phyloP scores from a whole-genome alignment of 108 stramenopile species.

The Skeletonema tropicum region DNA sequence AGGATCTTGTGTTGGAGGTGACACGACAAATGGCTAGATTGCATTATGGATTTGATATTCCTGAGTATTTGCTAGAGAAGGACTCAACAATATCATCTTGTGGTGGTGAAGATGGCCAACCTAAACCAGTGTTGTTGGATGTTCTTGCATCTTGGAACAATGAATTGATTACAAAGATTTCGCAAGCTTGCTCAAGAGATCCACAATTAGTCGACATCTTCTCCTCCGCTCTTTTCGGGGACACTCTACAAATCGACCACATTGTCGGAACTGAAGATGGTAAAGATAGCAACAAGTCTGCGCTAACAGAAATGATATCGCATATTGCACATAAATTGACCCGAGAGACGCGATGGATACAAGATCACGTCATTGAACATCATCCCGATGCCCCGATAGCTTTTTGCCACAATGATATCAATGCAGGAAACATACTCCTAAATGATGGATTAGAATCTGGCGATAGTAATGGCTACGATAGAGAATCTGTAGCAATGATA shows the following conservation, averaged over 20 bases:
- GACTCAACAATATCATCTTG: too few species aligned
- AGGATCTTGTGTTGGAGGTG: constrained; percentile 47
- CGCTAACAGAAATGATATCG: constrained; percentile 17
- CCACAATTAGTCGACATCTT: constrained; percentile 14
- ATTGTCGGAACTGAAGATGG: constrained; percentile 18
- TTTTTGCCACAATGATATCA: constrained; percentile 92
- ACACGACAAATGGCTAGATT: constrained; percentile 63
- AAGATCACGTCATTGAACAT: not conserved
- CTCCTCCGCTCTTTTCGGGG: constrained; percentile 6
- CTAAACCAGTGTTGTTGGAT: constrained; percentile 49
- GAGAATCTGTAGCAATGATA: constrained; percentile 62
- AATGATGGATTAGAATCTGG: constrained; percentile 15
- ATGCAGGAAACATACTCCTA: constrained; percentile 76
- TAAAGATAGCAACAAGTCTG: constrained; percentile 14
- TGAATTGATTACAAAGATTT: constrained; percentile 29
- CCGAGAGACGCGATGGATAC: constrained; percentile 31
- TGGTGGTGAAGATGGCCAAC: not conserved
- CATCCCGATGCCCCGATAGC: constrained; percentile 43
- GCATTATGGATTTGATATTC: constrained; percentile 63
- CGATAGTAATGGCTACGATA: constrained; percentile 1
- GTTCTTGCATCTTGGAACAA: constrained; percentile 60
- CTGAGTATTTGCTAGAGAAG: constrained; percentile 1
- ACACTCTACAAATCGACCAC: too few species aligned
- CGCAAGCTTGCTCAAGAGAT: not conserved
- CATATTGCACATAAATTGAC: constrained; percentile 45